phyloP scores from a whole-genome alignment of 1,284 basidiomycete genomes.

The Leccinum fallax region DNA sequence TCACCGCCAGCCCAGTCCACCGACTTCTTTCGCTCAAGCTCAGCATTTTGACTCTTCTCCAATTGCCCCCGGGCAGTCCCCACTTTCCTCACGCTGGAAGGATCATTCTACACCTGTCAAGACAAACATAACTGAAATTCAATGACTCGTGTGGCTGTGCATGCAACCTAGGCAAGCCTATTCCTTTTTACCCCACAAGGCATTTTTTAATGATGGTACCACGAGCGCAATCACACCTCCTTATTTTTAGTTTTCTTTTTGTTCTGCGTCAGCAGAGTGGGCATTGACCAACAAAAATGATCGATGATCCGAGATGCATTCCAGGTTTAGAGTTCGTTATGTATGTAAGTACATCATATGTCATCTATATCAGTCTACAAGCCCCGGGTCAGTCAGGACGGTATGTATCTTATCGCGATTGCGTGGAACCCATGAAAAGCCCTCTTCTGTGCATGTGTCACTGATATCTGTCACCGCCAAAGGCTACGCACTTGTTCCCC shows the following conservation, averaged over 20 bases:
- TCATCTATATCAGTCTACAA: not conserved
- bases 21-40: not conserved
- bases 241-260: slow-evolving; percentile 3
- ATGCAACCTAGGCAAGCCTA: not conserved
- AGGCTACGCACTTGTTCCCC: not conserved
- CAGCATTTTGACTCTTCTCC: not conserved
- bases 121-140: not conserved
- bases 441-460: not conserved
- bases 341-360: not conserved
- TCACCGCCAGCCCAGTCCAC: not conserved
- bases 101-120: slow-evolving; percentile 3
- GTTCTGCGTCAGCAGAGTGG: not conserved
- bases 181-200: not conserved
- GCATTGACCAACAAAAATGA: not conserved
- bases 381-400: not conserved
- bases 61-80: not conserved
- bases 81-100: not conserved
- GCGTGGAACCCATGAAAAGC: not conserved
- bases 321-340: not conserved
- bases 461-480: not conserved
- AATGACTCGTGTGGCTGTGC: not conserved
- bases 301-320: not conserved
- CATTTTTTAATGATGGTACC: not conserved
- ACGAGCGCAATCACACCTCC: not conserved
- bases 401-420: not conserved